Evolutionary conservation across 345 rosid genomes (phyloP), one percentile per base, ranked within the genome.

Genomic region (Eucalyptus rudis): DNA sequence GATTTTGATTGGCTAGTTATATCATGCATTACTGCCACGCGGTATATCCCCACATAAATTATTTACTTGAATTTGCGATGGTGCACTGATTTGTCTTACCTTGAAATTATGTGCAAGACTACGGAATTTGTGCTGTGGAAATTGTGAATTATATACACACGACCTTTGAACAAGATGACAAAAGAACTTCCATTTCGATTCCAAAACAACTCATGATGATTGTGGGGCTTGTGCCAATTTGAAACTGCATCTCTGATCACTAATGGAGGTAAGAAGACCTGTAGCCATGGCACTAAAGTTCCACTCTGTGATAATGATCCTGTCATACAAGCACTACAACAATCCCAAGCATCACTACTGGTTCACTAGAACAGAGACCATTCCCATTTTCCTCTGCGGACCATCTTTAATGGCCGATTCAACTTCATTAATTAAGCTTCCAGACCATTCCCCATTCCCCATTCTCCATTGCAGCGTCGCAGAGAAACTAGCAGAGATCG

Each of bases 21-120:
- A 3, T 7, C 66, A 59, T 1, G 62, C 3, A 24, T 8, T 56
- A 56, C 6, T 5, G 6, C 62, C 29, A 4, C 3, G 0, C 29
- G 5, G 6, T 56, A 56, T 56, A 24, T 56, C 13, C 62, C 29
- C 6, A 56, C 13, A 29, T 62, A 29, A 62, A 13, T 6, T 62
- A 29, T 6, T 29, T 59, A 6, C 17, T 27, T 6, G 17, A 62
- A 1, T 29, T 62, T 13, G 68, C 2, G 8, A 29, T 3, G 13
- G 62, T 3, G 0, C 29, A 1, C 29, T 12, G 3, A 62, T 62
- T 12, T 6, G 68, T 64, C 36, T 7, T 2, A n/a, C 76, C 19
- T n/a, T 1, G 20, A n/a, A n/a, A 64, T 64, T 3, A 15, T 13
- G 76, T 64, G 76, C 36, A 64, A 64, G 36, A 64, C 19, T 14